Evolutionary conservation across 768 basidiomycete genomes (phyloP).

Genomic region (Termitomyces bulborhizus): DNA sequence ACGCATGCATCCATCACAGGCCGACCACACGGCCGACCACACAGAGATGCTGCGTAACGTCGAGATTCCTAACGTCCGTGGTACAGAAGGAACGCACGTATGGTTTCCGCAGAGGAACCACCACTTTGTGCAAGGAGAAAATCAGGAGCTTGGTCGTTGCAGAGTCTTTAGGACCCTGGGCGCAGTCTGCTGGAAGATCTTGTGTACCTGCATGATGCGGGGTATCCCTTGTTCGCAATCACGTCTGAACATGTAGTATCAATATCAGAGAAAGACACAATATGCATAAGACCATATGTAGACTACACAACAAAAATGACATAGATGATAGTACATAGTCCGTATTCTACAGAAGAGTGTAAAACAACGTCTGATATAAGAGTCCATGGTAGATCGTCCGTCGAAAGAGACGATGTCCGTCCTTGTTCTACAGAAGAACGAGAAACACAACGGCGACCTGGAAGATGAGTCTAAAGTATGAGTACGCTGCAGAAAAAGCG

Average conservation of each 20-base stretch:
- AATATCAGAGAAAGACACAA: too few relatives aligned
- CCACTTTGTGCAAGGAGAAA: slow-evolving; percentile 80
- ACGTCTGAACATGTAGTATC: too few relatives aligned
- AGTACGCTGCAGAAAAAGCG: neutral
- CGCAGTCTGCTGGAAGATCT: too few relatives aligned
- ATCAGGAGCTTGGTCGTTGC: slow-evolving; percentile 57
- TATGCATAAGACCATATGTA: too few relatives aligned
- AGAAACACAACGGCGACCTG: neutral
- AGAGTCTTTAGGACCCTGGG: too few relatives aligned
- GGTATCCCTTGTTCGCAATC: too few relatives aligned
- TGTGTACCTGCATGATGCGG: too few relatives aligned
- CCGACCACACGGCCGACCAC: slow-evolving; percentile 29
- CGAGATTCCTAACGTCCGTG: slow-evolving; percentile 82
- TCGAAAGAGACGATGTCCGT: neutral
- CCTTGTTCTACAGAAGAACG: neutral
- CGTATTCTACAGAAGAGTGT: too few relatives aligned
- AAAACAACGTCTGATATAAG: too few relatives aligned
- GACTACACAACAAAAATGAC: too few relatives aligned
- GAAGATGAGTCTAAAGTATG: neutral
- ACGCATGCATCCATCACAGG: slow-evolving; percentile 90
- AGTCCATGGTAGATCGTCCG: too few relatives aligned
- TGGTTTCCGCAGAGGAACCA: slow-evolving; percentile 80
- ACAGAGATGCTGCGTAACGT: slow-evolving; percentile 95
- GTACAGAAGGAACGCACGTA: slow-evolving; percentile 69
- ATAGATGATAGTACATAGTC: too few relatives aligned